Evolutionary conservation across 331 rosid species (phyloP), one percentile per base, ranked within the genome.

Genomic region (Arachis monticola): DNA sequence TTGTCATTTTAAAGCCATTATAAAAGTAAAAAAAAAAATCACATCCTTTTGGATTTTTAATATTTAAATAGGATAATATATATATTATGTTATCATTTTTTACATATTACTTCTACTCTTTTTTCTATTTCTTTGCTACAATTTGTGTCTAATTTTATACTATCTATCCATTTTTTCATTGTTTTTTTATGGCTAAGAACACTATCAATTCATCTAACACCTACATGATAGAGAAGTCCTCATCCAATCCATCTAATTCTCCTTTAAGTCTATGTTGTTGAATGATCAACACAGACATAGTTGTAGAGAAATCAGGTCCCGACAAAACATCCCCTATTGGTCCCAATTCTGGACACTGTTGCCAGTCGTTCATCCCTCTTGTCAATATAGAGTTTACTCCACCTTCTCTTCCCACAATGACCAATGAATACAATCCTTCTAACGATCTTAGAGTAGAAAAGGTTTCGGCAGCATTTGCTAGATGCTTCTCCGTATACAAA

Each of bases 281-380:
- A 66, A 92, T 90, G 84, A 90, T 83, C 87, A 92, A 82, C 47
- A 92, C 91, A 0, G 97, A 92, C 6, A 88, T 64, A 5, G 32
- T 67, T 2, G 41, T 58, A 0, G 88, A 88, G 79, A 92, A 92
- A 55, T 88, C 97, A 17, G 93, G 78, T 12, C 97, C 96, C 0
- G 97, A 87, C 69, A 92, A 92, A 77, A 92, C 89, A 70, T 92
- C 97, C 10, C 97, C 96, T 2, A 92, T 83, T 1, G 93, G 91
- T 45, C 97, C 96, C 44, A 92, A 55, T 82, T 92, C 93, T 0
- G 96, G 97, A 69, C 94, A 88, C 12, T 90, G 96, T 75, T 92
- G 89, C 97, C 96, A 92, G 11, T 90, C 97, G 42, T 79, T 92
- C 97, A 92, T 92, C 14, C 96, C 97, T 13, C 65, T 74, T 6